Base-by-base conservation (phyloP, 495 filamentous ascomycete species). In the Letharia lupina region DNA sequence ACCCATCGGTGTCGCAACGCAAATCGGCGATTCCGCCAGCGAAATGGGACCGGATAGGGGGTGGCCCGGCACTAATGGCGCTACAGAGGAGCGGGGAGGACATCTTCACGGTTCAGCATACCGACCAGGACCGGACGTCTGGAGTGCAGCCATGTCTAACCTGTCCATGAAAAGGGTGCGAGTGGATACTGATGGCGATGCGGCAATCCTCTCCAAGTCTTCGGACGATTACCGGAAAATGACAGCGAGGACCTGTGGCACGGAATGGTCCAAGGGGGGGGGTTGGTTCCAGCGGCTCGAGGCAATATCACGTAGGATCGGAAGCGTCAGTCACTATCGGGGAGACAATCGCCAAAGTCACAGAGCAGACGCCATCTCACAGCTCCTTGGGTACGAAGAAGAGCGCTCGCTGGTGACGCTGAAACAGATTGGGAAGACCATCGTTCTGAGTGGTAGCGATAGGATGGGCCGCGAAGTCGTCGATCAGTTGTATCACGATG, bases 371-470 rank as follows among this genome's bases (percentile, higher is more conserved):
- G 35, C 64, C 42, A 31, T 39, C 42, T 39, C 64, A 48, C 23
- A 39, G n/a, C 42, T 50, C 54, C 1, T 66, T 65, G 9, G 56
- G 42, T 11, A 61, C 35, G n/a, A 61, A 60, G 37, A 60, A 61
- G 45, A 66, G 64, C 35, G 41, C 42, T 28, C 23, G 15, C 60
- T 50, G 23, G 35, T 44, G 56, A 65, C 40, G 31, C 13, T 59
- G 37, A 45, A 42, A 20, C 60, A 60, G 15, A 65, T 45, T 33
- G 63, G 31, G 2, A 65, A 65, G 39, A 65, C 48, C 5, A 48
- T 59, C 5, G 18, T 40, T 31, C 12, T 45, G 28, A 33, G 9
- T 9, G 63, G 23, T 5, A n/a, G 31, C 10, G 40, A 65, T 57
- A 18, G 23, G 18, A 41, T 63, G 39, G 31, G 44, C 28, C 52